Base-by-base conservation (phyloP, 1,139 yeast genomes). In the Kodamaea ohmeri region DNA sequence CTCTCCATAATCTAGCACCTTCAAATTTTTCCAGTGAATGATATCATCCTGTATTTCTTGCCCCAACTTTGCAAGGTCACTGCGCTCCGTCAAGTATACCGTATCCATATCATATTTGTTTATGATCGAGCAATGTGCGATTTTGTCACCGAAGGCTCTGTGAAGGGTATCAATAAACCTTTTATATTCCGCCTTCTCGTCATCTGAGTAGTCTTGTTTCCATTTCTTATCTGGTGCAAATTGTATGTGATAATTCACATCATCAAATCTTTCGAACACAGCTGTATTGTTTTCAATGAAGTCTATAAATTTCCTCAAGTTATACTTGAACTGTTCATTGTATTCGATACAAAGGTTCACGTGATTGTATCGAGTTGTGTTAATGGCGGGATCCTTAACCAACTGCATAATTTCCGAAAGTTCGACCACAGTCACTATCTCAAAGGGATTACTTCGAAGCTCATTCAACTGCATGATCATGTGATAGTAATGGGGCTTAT, bases 41-140 rank as follows among this genome's bases (percentile, higher is more conserved):
- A 68, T 58, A 46, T 71, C 76, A 18, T 51, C 56, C 45, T 67
- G 71, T 18, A 71, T 68, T 40, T 68, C 73, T 37, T 60, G 58
- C 3, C 69, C 70, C 3, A 69, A 48, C 32, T 53, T 53, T 2
- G 60, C 58, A 34, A 65, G 48, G 33, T 65, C 72, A 29, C 55
- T 53, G 35, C 59, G 56, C 25, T 63, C 73, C 0, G 71, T 65
- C 28, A 65, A 44, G 42, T 63, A 64, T 3, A 61, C 60, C 0
- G 71, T 63, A 35, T 57, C 60, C 49, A 55, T 48, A 35, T 64
- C 66, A 44, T 67, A 68, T 42, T 70, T 70, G 46, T 61, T 58
- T 19, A 70, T 58, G 12, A 70, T 53, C 1, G 75, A 67, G 35
- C 69, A 63, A 25, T 71, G 76, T 1, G 47, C 49, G 3, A 70